Evolutionary conservation across 1,139 yeast species (phyloP).

Genomic region (Hemisphaericaspora xylanilytica): DNA sequence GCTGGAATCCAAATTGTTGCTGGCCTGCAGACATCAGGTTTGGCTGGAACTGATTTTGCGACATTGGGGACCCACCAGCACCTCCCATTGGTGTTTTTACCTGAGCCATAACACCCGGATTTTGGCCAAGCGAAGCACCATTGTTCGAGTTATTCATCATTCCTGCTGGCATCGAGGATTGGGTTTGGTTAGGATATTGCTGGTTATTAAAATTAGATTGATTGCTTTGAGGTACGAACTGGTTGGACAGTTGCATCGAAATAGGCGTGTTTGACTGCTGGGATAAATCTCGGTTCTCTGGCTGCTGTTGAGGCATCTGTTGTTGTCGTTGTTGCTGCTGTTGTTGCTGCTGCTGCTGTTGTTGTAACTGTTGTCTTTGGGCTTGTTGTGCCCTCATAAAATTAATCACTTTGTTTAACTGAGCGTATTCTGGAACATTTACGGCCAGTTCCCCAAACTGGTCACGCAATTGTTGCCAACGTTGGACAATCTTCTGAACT

Average conservation of each 20-base stretch:
- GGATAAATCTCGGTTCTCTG: conserved; percentile 6
- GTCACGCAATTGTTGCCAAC: conserved; percentile 62
- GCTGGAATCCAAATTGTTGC: conserved; percentile 5
- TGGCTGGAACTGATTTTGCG: conserved; percentile 8
- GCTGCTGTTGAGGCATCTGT: too few relatives aligned
- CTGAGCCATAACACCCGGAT: conserved; percentile 11
- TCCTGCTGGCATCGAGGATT: too few relatives aligned
- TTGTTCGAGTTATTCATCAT: conserved; percentile 8
- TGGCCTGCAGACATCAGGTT: conserved; percentile 9
- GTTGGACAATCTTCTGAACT: conserved; percentile 42
- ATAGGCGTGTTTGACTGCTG: conserved; percentile 10
- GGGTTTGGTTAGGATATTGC: conserved; percentile 7
- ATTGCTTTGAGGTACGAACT: conserved; percentile 2
- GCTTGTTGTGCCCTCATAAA: conserved; percentile 43
- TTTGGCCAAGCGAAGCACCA: conserved; percentile 13
- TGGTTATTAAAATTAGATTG: conserved; percentile 3
- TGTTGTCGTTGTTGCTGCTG: conserved; percentile 14
- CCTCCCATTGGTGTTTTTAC: conserved; percentile 8
- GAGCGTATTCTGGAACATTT: conserved; percentile 61
- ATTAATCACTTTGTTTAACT: conserved; percentile 54
- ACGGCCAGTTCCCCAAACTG: conserved; percentile 66
- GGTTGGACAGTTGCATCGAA: conserved; percentile 10
- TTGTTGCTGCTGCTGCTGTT: conserved; percentile 16
- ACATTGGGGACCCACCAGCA: conserved; percentile 7
- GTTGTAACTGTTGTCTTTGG: conserved; percentile 19